Evolutionary conservation across 805 yeast genomes (phyloP).

Genomic region (Nakazawaea siamensis): DNA sequence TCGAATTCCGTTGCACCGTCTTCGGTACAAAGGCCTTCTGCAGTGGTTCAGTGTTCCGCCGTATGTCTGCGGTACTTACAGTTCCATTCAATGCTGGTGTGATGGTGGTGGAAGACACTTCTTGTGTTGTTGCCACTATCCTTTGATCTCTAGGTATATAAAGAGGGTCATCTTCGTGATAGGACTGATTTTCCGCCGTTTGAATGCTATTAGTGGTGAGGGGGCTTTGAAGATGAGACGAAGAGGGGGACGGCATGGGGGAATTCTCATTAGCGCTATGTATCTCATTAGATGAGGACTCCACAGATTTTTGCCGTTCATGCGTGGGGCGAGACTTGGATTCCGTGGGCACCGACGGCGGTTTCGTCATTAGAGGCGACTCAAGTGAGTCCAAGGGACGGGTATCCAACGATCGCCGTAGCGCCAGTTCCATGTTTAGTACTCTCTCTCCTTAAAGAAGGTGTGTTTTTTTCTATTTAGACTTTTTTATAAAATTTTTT

Average conservation of each 20-base stretch:
- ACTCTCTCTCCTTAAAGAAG: no score
- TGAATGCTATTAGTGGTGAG: conserved; percentile 4
- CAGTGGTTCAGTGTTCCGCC: conserved; percentile 9
- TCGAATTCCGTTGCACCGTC: background rate
- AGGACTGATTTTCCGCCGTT: background rate
- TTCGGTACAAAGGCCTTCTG: no score
- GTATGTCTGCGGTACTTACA: conserved; percentile 1
- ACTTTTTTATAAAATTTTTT: no score
- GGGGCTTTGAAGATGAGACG: conserved; percentile 6
- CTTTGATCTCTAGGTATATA: conserved; percentile 1
- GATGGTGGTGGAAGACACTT: background rate
- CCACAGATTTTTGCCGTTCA: conserved; percentile 2
- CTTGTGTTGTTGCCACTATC: no score
- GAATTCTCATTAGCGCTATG: conserved; percentile 5
- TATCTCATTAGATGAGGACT: conserved; percentile 6
- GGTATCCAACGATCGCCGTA: no score
- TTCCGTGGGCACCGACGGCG: background rate
- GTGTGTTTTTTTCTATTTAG: no score
- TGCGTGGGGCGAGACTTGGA: background rate
- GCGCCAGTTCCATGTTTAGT: no score
- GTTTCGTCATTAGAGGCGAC: no score
- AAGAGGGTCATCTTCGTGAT: conserved; percentile 9
- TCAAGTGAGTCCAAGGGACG: no score
- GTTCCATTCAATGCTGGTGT: no score
- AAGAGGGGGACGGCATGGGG: conserved; percentile 4